phyloP scores from a whole-genome alignment of 805 yeast genomes.

The Yarrowia bubula region DNA sequence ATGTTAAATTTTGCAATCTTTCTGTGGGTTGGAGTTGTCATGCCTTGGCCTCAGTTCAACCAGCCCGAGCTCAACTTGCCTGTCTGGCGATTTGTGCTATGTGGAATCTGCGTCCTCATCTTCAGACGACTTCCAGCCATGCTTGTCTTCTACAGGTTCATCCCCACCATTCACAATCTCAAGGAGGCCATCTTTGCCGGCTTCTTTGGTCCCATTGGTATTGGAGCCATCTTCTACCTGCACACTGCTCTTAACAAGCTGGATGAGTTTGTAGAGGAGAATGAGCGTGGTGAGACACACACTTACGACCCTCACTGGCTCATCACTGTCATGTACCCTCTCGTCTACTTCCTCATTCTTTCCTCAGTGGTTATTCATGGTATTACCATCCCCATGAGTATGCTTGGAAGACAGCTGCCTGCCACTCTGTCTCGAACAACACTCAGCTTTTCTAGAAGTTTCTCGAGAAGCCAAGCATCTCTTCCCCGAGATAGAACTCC shows the following conservation, averaged over 20 bases:
- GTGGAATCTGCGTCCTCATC: conserved; percentile 38
- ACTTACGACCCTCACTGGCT: conserved; percentile 40
- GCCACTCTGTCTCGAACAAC: conserved; percentile 1
- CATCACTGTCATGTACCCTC: conserved; percentile 59
- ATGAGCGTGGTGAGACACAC: conserved; percentile 18
- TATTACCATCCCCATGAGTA: conserved; percentile 31
- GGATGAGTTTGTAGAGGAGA: conserved; percentile 35
- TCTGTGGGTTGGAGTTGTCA: conserved; percentile 65
- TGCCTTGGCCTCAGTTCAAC: conserved; percentile 68
- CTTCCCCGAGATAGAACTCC: not conserved
- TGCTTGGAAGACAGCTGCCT: conserved; percentile 21
- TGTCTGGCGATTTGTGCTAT: conserved; percentile 40
- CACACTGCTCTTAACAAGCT: conserved; percentile 45
- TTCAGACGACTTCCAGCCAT: conserved; percentile 41
- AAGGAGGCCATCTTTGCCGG: conserved; percentile 70
- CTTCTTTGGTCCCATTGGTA: conserved; percentile 77
- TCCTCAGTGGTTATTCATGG: conserved; percentile 77
- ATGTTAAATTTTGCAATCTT: conserved; percentile 64
- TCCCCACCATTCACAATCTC: conserved; percentile 62
- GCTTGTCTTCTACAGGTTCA: conserved; percentile 51
- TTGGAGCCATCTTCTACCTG: conserved; percentile 60
- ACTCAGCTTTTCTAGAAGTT: not conserved
- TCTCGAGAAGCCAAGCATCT: not conserved
- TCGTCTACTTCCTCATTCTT: conserved; percentile 65
- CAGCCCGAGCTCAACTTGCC: conserved; percentile 31